Base-by-base conservation (phyloP, 805 yeast genomes). In the Myxozyma mucilagina region DNA sequence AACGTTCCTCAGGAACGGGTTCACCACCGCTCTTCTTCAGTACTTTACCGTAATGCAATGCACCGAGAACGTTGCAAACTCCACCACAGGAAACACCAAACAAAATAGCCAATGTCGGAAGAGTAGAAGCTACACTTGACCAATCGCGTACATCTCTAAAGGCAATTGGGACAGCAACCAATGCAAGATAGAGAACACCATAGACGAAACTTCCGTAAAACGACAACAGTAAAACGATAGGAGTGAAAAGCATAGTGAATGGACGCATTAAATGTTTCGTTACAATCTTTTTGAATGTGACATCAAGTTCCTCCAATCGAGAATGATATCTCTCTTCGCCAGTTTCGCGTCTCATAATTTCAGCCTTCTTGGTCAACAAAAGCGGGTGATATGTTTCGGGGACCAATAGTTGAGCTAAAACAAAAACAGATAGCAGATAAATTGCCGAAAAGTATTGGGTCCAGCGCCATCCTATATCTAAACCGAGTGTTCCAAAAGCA, bases 291-390 rank as follows among this genome's bases (percentile, higher is more conserved):
- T 76, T 78, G 51, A 89, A 72, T 1, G 87, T 76, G 73, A 90
- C 73, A 52, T 90, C 90, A 71, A 83, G 84, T 35, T 93, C 94
- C 73, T 92, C 97, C 73, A 89, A 96, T 75, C 89, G 96, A 24
- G 97, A 89, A 90, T 90, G 90, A 65, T 89, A 89, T 69, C 87
- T 87, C 62, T 80, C 79, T 72, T 91, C 88, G 49, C 94, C 92
- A 5, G 97, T 88, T 72, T 86, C 87, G 69, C 82, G 80, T 76
- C 97, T 83, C 69, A 90, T 71, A 70, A 73, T 80, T 56, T 73
- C 74, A 18, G 97, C 97, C 70, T 86, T 82, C 44, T 71, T 78
- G 68, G 85, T 84, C 64, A 90, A 78, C 53, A 90, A 85, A 0
- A 69, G 65, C 18, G 75, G 74, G 8, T 71, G 73, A 62, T 77